These are phyloP conservation scores for Aspergillus eucalypticola DNA, from an alignment of 2,329 filamentous ascomycete species.

Conservation along the genomic window DNA sequence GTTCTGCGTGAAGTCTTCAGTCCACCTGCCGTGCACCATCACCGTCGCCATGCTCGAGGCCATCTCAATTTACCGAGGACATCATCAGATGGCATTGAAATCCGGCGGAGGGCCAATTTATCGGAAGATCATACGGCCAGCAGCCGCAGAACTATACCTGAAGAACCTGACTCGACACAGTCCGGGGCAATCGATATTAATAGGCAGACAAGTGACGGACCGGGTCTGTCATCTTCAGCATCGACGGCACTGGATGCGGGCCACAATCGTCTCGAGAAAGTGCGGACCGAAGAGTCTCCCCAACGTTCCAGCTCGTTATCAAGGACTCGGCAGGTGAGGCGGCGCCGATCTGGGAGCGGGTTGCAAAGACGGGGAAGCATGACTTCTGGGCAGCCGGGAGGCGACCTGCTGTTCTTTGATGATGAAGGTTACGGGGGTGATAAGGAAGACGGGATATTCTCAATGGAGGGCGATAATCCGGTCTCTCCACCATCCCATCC, in stretches of 20 bases:
- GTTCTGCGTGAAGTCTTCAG: constrained; percentile 91
- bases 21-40: constrained; percentile 78
- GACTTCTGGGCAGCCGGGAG: constrained; percentile 65
- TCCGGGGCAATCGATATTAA: constrained; percentile 32
- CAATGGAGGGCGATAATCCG: constrained; percentile 61
- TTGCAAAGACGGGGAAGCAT: constrained; percentile 76
- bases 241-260: constrained; percentile 40
- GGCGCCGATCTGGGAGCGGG: constrained; percentile 85
- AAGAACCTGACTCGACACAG: constrained; percentile 23
- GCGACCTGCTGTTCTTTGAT: constrained; percentile 87
- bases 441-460: constrained; percentile 69
- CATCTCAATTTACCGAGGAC: constrained; percentile 64
- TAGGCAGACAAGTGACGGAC: constrained; percentile 26
- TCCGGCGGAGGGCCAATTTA: constrained; percentile 35
- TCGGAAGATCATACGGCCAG: constrained; percentile 35
- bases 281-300: constrained; percentile 43
- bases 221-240: constrained; percentile 39
- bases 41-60: constrained; percentile 66
- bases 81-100: constrained; percentile 32
- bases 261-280: constrained; percentile 35
- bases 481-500: constrained; percentile 15
- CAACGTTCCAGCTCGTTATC: constrained; percentile 43
- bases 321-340: constrained; percentile 44
- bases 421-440: constrained; percentile 84
- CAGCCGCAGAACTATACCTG: constrained; percentile 22